Evolutionary conservation across 2,329 filamentous ascomycete species (phyloP).

Genomic region (Pseudocercospora fijiensis): DNA sequence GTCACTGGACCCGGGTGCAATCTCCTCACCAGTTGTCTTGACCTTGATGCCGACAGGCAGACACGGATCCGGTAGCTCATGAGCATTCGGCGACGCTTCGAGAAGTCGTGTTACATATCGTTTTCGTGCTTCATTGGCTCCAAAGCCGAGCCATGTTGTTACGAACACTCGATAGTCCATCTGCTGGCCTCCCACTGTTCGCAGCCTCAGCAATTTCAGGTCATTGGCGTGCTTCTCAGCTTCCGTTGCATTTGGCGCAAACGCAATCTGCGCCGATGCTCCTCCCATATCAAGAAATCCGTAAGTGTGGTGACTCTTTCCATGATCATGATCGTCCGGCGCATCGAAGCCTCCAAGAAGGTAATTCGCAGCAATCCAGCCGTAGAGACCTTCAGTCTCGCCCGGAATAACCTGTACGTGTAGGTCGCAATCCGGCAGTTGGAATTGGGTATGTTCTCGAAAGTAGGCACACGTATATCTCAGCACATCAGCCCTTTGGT

Average conservation of each 20-base stretch:
- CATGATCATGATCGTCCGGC: slow-evolving; percentile 71
- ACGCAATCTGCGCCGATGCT: slow-evolving; percentile 95
- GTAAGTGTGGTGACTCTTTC: slow-evolving; percentile 88
- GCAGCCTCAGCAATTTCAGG: slow-evolving; percentile 78
- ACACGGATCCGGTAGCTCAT: slow-evolving; percentile 89
- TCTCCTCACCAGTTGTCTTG: slow-evolving; percentile 65
- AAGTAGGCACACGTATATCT: slow-evolving; percentile 80
- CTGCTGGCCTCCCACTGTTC: slow-evolving; percentile 74
- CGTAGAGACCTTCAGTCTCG: slow-evolving; percentile 92
- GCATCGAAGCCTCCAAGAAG: slow-evolving; percentile 85
- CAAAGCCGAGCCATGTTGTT: slow-evolving; percentile 94
- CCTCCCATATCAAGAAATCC: slow-evolving; percentile 98
- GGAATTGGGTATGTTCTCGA: slow-evolving; percentile 71
- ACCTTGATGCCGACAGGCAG: slow-evolving; percentile 75
- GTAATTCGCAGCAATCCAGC: slow-evolving; percentile 97
- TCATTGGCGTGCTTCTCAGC: slow-evolving; percentile 86
- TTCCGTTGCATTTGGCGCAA: slow-evolving; percentile 90
- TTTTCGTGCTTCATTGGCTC: slow-evolving; percentile 87
- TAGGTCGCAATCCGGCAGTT: slow-evolving; percentile 81
- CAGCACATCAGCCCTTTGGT: slow-evolving; percentile 71
- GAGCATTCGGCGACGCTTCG: slow-evolving; percentile 62
- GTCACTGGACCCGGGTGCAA: slow-evolving; percentile 49
- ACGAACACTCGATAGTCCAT: slow-evolving; percentile 89
- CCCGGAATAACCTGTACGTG: slow-evolving; percentile 94
- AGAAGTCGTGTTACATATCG: slow-evolving; percentile 79